A percentile compares a stretch with the other conserved stretches of the same genome.
Evolutionary conservation across 1,139 yeast species (phyloP).

Genomic region (Tardiomyces depauwii): DNA sequence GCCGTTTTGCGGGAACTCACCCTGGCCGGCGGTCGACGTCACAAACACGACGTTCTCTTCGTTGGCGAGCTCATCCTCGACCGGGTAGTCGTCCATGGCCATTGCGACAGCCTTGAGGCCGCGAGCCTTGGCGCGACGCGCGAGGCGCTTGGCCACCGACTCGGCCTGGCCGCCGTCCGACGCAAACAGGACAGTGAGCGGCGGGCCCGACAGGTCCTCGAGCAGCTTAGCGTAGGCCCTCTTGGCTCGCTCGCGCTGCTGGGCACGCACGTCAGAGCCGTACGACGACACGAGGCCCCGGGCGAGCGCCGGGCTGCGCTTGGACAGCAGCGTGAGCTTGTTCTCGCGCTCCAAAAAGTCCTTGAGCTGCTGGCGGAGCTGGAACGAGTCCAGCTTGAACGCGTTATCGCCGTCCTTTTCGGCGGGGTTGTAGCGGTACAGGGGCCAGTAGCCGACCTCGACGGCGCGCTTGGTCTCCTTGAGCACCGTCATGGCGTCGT

Average conservation of each 20-base stretch:
- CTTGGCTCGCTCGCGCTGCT: slow-evolving; percentile 60
- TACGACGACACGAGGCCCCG: slow-evolving; percentile 56
- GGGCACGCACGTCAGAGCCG: slow-evolving; percentile 48
- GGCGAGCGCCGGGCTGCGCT: slow-evolving; percentile 63
- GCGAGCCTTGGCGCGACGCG: slow-evolving; percentile 74
- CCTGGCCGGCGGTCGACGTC: slow-evolving; percentile 93
- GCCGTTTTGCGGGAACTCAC: slow-evolving; percentile 95
- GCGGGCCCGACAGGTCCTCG: slow-evolving; percentile 89
- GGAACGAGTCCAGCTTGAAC: slow-evolving; percentile 77
- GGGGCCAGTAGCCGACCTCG: slow-evolving; percentile 93
- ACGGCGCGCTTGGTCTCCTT: slow-evolving; percentile 86
- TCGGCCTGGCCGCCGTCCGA: slow-evolving; percentile 96
- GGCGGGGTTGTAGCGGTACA: slow-evolving; percentile 72
- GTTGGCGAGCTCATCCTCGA: slow-evolving; percentile 60
- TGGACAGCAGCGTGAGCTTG: slow-evolving; percentile 64
- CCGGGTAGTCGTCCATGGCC: slow-evolving; percentile 76
- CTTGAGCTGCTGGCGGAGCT: slow-evolving; percentile 63
- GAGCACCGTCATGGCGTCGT: slow-evolving; percentile 61
- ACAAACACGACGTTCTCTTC: slow-evolving; percentile 78
- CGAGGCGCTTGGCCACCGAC: slow-evolving; percentile 67
- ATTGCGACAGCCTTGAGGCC: slow-evolving; percentile 70
- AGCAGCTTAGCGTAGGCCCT: slow-evolving; percentile 66
- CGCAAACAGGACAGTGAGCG: slow-evolving; percentile 79
- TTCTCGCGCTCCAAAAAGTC: slow-evolving; percentile 84
- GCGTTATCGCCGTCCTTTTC: slow-evolving; percentile 36